Evolutionary conservation across 148 eudicot species (phyloP).

Genomic region (Pharnaceum exiguum): DNA sequence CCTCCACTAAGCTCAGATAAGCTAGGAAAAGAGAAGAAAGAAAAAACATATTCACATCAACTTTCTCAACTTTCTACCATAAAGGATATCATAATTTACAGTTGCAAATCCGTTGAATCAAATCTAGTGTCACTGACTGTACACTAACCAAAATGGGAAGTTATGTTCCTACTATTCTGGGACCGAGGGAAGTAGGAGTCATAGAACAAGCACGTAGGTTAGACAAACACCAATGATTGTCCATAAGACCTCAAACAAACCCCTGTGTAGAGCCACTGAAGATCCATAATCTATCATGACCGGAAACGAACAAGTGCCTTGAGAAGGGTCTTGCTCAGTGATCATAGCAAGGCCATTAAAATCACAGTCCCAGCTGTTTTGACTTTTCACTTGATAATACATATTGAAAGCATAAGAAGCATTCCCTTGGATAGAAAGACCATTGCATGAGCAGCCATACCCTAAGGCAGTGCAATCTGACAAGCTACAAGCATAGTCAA

Average conservation of each 20-base stretch:
- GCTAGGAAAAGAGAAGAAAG: too few relatives aligned
- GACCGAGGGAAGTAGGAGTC: too few relatives aligned
- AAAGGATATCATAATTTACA: too few relatives aligned
- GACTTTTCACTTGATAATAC: constrained; percentile 77
- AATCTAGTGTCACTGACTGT: too few relatives aligned
- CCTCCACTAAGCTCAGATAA: too few relatives aligned
- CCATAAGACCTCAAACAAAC: constrained; percentile 31
- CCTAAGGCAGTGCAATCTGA: constrained; percentile 90
- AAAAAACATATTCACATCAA: too few relatives aligned
- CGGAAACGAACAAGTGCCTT: constrained; percentile 52
- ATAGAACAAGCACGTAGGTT: constrained; percentile 49
- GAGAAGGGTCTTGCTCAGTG: constrained; percentile 74
- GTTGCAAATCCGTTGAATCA: too few relatives aligned
- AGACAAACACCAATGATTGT: constrained; percentile 42
- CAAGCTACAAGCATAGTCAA: constrained; percentile 84
- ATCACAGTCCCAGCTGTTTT: constrained; percentile 75
- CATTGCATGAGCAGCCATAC: constrained; percentile 83
- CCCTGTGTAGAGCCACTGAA: constrained; percentile 31
- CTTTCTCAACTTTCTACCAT: too few relatives aligned
- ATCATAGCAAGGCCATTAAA: constrained; percentile 65
- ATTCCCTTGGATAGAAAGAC: constrained; percentile 45
- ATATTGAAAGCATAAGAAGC: constrained; percentile 95
- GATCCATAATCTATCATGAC: constrained; percentile 71
- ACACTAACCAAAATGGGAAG: too few relatives aligned
- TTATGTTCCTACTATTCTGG: too few relatives aligned